Percentiles rank a stretch among this genome's conserved stretches.
These are phyloP conservation scores for Crithidia acanthocephali DNA, from an alignment of 208 protist genomes.

Conservation along the genomic window DNA sequence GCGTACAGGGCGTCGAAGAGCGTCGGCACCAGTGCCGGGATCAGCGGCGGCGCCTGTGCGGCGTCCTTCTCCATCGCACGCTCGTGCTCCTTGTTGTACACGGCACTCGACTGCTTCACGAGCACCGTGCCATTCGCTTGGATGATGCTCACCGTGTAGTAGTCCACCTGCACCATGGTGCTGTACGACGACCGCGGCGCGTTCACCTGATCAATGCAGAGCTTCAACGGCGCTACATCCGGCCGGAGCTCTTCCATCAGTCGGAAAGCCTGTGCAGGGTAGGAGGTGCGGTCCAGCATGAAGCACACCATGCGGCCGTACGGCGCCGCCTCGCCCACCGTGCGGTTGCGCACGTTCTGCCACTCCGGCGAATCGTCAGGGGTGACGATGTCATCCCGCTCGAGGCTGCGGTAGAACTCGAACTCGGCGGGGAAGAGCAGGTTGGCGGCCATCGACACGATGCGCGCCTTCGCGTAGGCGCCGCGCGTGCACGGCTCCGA, in stretches of 20 bases:
- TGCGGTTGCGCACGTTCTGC: neutral
- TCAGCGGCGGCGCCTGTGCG: neutral
- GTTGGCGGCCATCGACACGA: neutral
- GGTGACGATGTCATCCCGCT: neutral
- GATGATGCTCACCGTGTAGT: conserved; percentile 5
- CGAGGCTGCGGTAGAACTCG: conserved; percentile 11
- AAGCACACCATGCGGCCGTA: neutral
- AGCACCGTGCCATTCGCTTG: conserved; percentile 13
- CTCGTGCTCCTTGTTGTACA: neutral
- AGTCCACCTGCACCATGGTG: neutral
- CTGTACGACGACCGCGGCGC: neutral
- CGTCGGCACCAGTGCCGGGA: conserved; percentile 12
- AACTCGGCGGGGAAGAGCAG: conserved; percentile 13
- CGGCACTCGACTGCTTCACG: neutral
- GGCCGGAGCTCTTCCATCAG: conserved; percentile 3
- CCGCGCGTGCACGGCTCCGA: conserved; percentile 19
- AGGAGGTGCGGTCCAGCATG: conserved; percentile 15
- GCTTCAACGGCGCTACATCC: neutral
- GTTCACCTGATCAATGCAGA: neutral
- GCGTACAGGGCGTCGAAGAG: conserved; percentile 11
- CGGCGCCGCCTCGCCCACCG: neutral
- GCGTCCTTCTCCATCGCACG: neutral
- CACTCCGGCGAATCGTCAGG: conserved; percentile 4
- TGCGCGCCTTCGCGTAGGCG: neutral
- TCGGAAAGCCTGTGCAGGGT: conserved; percentile 13